phyloP scores from a whole-genome alignment of 805 yeast species.

The Tetrapisispora nanseiensis region DNA sequence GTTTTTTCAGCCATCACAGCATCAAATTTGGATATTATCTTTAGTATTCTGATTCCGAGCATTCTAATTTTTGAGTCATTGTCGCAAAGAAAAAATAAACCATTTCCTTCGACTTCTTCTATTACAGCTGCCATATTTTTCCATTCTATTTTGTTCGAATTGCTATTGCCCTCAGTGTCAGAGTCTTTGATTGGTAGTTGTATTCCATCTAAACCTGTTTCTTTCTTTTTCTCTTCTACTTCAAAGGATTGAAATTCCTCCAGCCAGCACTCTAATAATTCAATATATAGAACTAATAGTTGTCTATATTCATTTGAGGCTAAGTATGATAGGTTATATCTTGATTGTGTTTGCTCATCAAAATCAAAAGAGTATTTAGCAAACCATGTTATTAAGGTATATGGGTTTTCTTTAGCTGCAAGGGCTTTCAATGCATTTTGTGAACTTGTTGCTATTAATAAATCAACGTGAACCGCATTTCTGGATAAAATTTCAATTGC shows the following conservation, averaged over 20 bases:
- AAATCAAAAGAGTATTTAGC: slow-evolving; percentile 73
- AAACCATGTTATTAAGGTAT: slow-evolving; percentile 59
- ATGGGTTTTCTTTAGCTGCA: slow-evolving; percentile 61
- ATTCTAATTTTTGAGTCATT: slow-evolving; percentile 71
- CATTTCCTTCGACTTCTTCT: slow-evolving; percentile 95
- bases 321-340: slow-evolving; percentile 48
- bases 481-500: slow-evolving; percentile 68
- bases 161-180: slow-evolving; percentile 18
- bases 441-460: slow-evolving; percentile 54
- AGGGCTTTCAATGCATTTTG: slow-evolving; percentile 52
- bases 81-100: slow-evolving; percentile 81
- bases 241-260: slow-evolving; percentile 42
- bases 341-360: slow-evolving; percentile 53
- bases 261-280: slow-evolving; percentile 74
- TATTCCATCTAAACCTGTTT: slow-evolving; percentile 26
- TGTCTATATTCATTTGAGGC: slow-evolving; percentile 52
- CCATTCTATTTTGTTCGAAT: slow-evolving; percentile 61
- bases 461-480: slow-evolving; percentile 62
- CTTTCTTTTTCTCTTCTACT: slow-evolving; percentile 24
- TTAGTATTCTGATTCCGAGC: slow-evolving; percentile 63
- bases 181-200: slow-evolving; percentile 15
- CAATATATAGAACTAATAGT: slow-evolving; percentile 63
- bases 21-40: slow-evolving; percentile 80
- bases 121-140: slow-evolving; percentile 73
- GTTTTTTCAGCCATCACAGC: slow-evolving; percentile 57